Conservation (phyloP, 495 filamentous ascomycete species). For the Lentithecium fluviatile region DNA sequence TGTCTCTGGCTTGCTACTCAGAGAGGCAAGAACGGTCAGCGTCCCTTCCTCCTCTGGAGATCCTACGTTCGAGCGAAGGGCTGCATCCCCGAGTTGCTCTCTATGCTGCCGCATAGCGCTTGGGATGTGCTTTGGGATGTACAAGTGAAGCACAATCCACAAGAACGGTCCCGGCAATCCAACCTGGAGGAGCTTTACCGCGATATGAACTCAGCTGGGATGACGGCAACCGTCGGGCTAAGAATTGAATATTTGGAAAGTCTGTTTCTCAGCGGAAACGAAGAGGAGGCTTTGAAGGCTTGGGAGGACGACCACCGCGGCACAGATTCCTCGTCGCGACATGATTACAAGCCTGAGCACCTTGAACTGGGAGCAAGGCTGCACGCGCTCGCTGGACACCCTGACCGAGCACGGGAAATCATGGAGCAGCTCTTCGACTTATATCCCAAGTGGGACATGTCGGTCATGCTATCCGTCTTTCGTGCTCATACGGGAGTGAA, state of each 20-base stretch:
- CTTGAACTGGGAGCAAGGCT: conserved; percentile 29
- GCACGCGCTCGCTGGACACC: conserved; percentile 24
- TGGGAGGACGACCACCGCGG: conserved; percentile 27
- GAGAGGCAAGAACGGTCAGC: no score
- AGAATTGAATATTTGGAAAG: conserved; percentile 8
- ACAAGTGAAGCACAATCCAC: not conserved
- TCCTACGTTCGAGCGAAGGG: conserved; percentile 22
- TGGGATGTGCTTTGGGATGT: conserved; percentile 29
- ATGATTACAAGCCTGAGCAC: conserved; percentile 13
- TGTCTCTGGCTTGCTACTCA: not conserved
- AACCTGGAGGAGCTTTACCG: conserved; percentile 15
- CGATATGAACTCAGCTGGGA: conserved; percentile 27
- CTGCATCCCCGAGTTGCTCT: not conserved
- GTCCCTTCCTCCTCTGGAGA: conserved; percentile 12
- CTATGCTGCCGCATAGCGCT: conserved; percentile 10
- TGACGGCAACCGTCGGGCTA: conserved; percentile 8
- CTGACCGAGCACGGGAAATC: conserved; percentile 21
- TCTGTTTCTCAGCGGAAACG: conserved; percentile 16
- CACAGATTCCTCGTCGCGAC: not conserved
- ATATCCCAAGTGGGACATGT: conserved; percentile 11
- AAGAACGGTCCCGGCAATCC: conserved; percentile 1
- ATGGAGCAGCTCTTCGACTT: conserved; percentile 24
- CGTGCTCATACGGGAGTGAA: conserved; percentile 13
- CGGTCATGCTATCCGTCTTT: conserved; percentile 26
- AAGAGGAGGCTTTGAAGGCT: conserved; percentile 20